Conservation (phyloP, 2,329 filamentous ascomycete species). For the Dactylellina cionopaga region DNA sequence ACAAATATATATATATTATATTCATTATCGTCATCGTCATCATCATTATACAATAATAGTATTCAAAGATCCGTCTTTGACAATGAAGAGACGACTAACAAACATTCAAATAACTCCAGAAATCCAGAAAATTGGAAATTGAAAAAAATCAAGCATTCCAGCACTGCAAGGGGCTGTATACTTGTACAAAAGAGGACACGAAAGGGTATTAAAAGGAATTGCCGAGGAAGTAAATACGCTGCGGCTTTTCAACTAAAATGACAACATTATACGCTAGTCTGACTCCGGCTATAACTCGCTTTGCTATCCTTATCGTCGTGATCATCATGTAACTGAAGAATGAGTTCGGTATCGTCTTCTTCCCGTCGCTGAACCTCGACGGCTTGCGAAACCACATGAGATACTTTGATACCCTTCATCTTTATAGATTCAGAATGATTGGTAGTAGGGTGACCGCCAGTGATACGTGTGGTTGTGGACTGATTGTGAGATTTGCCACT, state of each 20-base stretch:
- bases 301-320: conserved; percentile 20
- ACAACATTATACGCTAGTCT: not conserved
- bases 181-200: too few relatives aligned
- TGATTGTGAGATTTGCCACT: conserved; percentile 4
- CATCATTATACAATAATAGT: too few relatives aligned
- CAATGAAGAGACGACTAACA: too few relatives aligned
- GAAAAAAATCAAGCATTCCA: too few relatives aligned
- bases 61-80: too few relatives aligned
- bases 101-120: too few relatives aligned
- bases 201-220: too few relatives aligned
- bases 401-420: conserved; percentile 21
- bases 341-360: conserved; percentile 13
- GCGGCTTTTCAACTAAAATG: not conserved
- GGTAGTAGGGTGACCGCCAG: not conserved
- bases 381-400: conserved; percentile 12
- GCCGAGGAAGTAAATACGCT: not conserved
- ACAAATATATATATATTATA: too few relatives aligned
- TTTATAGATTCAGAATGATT: conserved; percentile 7
- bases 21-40: too few relatives aligned
- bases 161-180: too few relatives aligned
- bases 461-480: conserved; percentile 4
- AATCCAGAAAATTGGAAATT: too few relatives aligned
- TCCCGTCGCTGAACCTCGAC: not conserved
- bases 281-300: conserved; percentile 2
- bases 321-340: not conserved